Evolutionary conservation across 2,329 filamentous ascomycete genomes (phyloP), one percentile per base, ranked within the genome.

Genomic region (Paraphoma chrysanthemicola): DNA sequence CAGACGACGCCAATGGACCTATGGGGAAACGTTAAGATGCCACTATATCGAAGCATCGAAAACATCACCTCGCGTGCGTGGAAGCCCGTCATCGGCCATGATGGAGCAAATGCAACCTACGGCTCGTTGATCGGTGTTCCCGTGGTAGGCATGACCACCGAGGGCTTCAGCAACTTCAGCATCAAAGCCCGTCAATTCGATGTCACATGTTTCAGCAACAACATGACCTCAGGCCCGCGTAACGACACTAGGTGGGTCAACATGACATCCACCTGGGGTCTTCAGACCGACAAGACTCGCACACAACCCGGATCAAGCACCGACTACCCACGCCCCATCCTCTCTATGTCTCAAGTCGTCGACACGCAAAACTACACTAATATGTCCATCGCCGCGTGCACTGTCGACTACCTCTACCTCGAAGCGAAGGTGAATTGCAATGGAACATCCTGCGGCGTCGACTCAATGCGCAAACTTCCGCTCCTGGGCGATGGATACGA

Each of bases 11-110:
- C 64, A 1, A 64, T 67, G 62, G 70, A 71, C 51, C 47, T 69
- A 3, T 71, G 70, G 70, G 68, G 66, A 8, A 72, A 71, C 10
- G 57, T 71, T 16, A 72, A 69, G 44, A 45, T 73, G 1, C 70
- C 70, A 6, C 46, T 62, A 2, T 71, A 69, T 42, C 49, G 60
- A n/a, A 49, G 63, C 0, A 48, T 73, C 16, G 60, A 66, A 16
- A 64, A 66, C 48, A 64, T 36, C 18, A 64, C 62, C 0, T 50
- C 54, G 0, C 54, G 63, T 18, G 65, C 60, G 10, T 71, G 62
- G 68, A 70, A 70, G 31, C 9, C 36, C 14, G 29, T 62, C 2
- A 46, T 57, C 16, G 2, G 42, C 30, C 18, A 56, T 61, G 9
- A 41, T 41, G 48, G 49, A 23, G 2, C 48, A 1, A 68, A 70